Evolutionary conservation across 78 protist genomes (phyloP).

Genomic region (Speleostelium caveatum): DNA sequence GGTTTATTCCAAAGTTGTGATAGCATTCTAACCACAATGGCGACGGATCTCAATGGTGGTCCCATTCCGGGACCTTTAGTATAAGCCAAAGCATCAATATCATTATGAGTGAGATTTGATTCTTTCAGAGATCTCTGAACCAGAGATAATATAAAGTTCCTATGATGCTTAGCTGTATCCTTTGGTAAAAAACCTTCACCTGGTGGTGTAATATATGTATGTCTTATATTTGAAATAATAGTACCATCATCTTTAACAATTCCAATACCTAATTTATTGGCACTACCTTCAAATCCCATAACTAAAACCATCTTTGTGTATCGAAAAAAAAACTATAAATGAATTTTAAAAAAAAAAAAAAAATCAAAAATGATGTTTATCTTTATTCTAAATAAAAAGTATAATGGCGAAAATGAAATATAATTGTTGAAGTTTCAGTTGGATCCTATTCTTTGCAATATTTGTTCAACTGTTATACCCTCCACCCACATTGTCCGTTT

Average conservation of each 20-base stretch:
- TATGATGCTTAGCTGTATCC: slow-evolving; percentile 96
- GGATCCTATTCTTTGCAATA: too few species aligned
- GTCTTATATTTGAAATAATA: slow-evolving; percentile 95
- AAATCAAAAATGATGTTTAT: too few species aligned
- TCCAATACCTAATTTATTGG: slow-evolving; percentile 99
- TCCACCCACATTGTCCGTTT: too few species aligned
- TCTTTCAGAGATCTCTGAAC: slow-evolving; percentile 84
- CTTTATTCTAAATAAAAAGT: too few species aligned
- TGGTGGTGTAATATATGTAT: slow-evolving; percentile 98
- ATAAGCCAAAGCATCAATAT: slow-evolving; percentile 87
- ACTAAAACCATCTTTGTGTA: slow-evolving; percentile 63
- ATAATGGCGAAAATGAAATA: too few species aligned
- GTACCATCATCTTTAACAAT: slow-evolving; percentile 95
- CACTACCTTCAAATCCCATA: slow-evolving; percentile 98
- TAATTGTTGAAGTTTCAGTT: too few species aligned
- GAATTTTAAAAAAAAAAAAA: too few species aligned
- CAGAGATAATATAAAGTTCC: slow-evolving; percentile 64
- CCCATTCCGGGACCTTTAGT: slow-evolving; percentile 99
- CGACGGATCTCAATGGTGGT: slow-evolving; percentile 92
- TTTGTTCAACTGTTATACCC: too few species aligned
- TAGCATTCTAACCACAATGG: slow-evolving; percentile 94
- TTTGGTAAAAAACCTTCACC: slow-evolving; percentile 98
- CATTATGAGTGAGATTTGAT: slow-evolving; percentile 84
- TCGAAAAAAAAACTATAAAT: too few species aligned
- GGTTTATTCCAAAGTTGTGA: slow-evolving; percentile 97